These are phyloP conservation scores for Zostera marina DNA, from an alignment of 116 monocot species.

Conservation along the genomic window DNA sequence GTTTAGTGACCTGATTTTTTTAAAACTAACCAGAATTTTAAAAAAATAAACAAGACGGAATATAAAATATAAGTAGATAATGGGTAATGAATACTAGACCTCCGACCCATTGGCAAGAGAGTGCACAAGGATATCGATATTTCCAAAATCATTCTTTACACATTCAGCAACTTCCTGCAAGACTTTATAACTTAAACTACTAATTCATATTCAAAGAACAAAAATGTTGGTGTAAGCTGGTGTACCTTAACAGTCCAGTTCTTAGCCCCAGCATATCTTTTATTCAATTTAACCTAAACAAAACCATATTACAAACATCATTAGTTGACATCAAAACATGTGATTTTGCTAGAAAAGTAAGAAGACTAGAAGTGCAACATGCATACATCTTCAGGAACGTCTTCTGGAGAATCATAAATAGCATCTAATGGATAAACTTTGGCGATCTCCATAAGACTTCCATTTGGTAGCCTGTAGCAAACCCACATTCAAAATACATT, in stretches of 20 bases:
- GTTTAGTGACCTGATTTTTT: conserved; percentile 59
- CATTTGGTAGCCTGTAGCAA: conserved; percentile 61
- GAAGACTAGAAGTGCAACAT: neutral
- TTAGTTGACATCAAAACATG: neutral
- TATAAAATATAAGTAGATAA: neutral
- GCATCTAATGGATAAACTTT: conserved; percentile 92
- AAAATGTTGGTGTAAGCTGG: neutral
- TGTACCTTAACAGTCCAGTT: conserved; percentile 95
- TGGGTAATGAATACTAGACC: conserved; percentile 12
- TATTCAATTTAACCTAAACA: conserved; percentile 69
- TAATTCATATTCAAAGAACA: neutral
- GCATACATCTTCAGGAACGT: conserved; percentile 95
- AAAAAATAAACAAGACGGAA: neutral
- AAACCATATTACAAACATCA: conserved; percentile 2
- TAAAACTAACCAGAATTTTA: neutral
- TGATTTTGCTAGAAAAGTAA: neutral
- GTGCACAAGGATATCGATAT: conserved; percentile 84
- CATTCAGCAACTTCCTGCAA: conserved; percentile 63
- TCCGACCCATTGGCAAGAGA: conserved; percentile 93
- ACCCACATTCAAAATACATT: neutral
- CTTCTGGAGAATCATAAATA: conserved; percentile 56
- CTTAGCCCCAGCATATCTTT: conserved; percentile 66
- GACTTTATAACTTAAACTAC: neutral
- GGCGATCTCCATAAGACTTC: conserved; percentile 75
- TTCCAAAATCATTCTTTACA: conserved; percentile 78